Base-by-base conservation (phyloP, 305 asterid genomes). In the Fraxinus ornus region DNA sequence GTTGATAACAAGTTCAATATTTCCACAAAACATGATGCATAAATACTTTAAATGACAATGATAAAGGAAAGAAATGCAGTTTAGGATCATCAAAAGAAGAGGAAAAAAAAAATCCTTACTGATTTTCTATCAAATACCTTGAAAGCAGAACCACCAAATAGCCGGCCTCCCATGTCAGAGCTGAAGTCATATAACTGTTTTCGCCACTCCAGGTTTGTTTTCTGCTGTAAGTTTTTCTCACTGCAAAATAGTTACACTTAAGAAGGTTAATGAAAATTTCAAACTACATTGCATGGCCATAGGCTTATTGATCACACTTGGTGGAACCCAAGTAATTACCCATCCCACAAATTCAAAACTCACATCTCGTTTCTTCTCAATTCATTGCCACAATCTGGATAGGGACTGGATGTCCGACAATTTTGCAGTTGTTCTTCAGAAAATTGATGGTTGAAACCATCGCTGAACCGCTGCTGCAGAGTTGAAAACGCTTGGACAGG, bases 191-290 rank as follows among this genome's bases (percentile, higher is more conserved):
- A n/a, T 55, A 60, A 71, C 79, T 79, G 84, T 17, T 26, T 82
- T 64, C 76, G 74, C 86, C 77, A 17, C 26, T 82, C 79, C 39
- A 75, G 15, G 35, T 26, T 49, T 76, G 44, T 83, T 75, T 57
- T 37, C 24, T 19, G 5, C 17, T 30, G 39, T 76, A 73, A 60
- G 21, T 30, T 78, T 52, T 75, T 30, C 39, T 71, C 85, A 17
- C 87, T 87, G 87, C 84, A 72, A 15, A 84, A 77, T 79, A 78
- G 78, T 9, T 44, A 82, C 26, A 44, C 12, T n/a, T 52, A 33
- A 9, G 22, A 22, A 3, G 28, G 77, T 72, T 68, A 22, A 79
- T 76, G 44, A 57, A 35, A 33, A 4, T 8, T 47, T 35, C 49
- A 8, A 81, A 76, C 39, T 81, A 79, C 47, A 78, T 3, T 19